Percentiles rank a stretch among this genome's conserved stretches.
phyloP scores from a whole-genome alignment of 73 alveolate species.

The Stentor coeruleus region DNA sequence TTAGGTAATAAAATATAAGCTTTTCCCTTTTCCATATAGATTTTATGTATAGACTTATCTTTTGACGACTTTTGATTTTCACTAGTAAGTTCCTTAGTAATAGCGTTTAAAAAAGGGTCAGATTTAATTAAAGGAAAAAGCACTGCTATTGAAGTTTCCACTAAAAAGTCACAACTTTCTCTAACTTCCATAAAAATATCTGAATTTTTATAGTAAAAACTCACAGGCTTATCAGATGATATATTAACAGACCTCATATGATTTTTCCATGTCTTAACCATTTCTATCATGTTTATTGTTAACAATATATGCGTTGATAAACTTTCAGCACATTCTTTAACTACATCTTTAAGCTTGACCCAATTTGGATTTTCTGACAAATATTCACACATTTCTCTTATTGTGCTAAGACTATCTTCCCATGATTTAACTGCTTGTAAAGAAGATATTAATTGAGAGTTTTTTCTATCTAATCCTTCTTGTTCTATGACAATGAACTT shows the following conservation, averaged over 20 bases:
- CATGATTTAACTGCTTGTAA: not conserved
- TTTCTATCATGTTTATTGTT: not conserved
- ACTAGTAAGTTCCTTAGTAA: not conserved
- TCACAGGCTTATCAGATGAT: not conserved
- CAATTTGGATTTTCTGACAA: not conserved
- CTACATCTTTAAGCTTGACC: not conserved
- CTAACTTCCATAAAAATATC: not conserved
- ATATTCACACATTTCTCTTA: not conserved
- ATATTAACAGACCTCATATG: not conserved
- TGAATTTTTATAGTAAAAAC: no score
- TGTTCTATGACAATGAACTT: not conserved
- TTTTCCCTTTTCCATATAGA: not conserved
- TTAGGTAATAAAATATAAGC: no score
- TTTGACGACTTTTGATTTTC: not conserved
- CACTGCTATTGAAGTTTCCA: not conserved
- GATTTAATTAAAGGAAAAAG: no score
- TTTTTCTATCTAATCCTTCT: not conserved
- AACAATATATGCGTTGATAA: not conserved
- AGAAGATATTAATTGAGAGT: not conserved
- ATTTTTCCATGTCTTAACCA: not conserved
- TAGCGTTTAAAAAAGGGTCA: not conserved
- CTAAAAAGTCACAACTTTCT: slow-evolving; percentile 1
- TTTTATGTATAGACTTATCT: no score
- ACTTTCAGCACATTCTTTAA: not conserved
- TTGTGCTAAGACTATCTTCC: not conserved